Evolutionary conservation across 176 grass and related monocot species (phyloP).

Genomic region (Oryza longistaminata): DNA sequence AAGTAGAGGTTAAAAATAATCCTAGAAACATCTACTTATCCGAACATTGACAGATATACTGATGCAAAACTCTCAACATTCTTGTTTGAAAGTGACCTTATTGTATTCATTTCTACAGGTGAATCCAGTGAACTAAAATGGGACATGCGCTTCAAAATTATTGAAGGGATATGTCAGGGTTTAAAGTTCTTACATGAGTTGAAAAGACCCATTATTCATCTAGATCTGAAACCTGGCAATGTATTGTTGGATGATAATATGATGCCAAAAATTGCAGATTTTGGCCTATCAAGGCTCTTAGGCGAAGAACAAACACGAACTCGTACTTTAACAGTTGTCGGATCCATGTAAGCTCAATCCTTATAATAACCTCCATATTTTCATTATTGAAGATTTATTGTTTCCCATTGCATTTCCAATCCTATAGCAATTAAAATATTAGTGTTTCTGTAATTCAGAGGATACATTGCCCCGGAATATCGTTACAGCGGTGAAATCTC

Average conservation of each 20-base stretch:
- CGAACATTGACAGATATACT: not conserved
- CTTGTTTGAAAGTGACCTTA: not conserved
- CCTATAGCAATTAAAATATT: not conserved
- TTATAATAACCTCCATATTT: not conserved
- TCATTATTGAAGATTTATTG: not conserved
- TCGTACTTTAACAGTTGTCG: conserved; percentile 31
- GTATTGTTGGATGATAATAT: conserved; percentile 13
- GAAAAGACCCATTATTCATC: not conserved
- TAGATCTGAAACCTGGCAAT: conserved; percentile 29
- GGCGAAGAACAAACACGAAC: conserved; percentile 31
- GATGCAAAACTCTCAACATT: not conserved
- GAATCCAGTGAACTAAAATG: not conserved
- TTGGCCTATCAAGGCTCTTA: conserved; percentile 27
- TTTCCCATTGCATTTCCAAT: not conserved
- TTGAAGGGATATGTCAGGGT: conserved; percentile 26
- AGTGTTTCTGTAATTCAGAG: conserved; percentile 15
- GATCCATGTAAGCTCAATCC: conserved; percentile 20
- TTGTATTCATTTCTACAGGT: not conserved
- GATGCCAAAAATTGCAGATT: conserved; percentile 34
- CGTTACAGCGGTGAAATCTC: conserved; percentile 38
- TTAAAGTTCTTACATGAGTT: conserved; percentile 25
- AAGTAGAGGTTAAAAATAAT: too few species aligned
- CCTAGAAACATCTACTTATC: too few species aligned
- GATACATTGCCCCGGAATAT: conserved; percentile 40
- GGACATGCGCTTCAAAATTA: conserved; percentile 22